Evolutionary conservation across 2,329 filamentous ascomycete genomes (phyloP), one percentile per base, ranked within the genome.

Genomic region (Alternaria hordeiaustralica): DNA sequence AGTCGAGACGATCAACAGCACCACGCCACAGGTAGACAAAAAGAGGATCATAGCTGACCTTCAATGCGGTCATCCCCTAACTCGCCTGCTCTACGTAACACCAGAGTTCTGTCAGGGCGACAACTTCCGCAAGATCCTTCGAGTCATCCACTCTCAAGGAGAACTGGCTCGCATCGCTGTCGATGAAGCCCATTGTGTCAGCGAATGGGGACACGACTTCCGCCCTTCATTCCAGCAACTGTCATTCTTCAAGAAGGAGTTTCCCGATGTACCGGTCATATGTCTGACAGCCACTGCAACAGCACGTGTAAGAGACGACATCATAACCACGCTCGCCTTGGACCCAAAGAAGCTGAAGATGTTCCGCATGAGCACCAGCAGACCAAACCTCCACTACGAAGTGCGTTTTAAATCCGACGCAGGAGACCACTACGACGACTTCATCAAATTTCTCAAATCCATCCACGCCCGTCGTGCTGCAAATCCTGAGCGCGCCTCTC

Each of bases 181-280:
- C 61, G 95, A 98, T 75, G 95, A 98, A 82, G 95, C 95, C 3
- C 95, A 98, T 79, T 98, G 95, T 79, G 97, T 98, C 71, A 97
- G 93, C 23, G 94, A 97, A 89, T 97, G 95, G 95, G 95, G 95
- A 2, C 94, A 98, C 78, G 95, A 98, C 79, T 98, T 98, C 77
- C 91, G 95, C n/a, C 92, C 90, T 36, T 92, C 94, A 61, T 98
- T 97, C 81, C 94, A 96, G 75, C 88, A 91, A 20, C 86, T 98
- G 7, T 90, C 88, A 3, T 97, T 93, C 89, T 96, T 98, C 83
- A 90, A 92, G 70, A 86, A 88, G 53, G 89, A 89, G 6, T 94
- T 96, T 68, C 92, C 94, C 0, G 87, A 92, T 60, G 92, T 97
- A 0, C 94, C 95, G 5, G 91, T 98, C 65, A 97, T 96, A 79